Conservation (phyloP, 164 flowering plant species). For the Protea cynaroides region DNA sequence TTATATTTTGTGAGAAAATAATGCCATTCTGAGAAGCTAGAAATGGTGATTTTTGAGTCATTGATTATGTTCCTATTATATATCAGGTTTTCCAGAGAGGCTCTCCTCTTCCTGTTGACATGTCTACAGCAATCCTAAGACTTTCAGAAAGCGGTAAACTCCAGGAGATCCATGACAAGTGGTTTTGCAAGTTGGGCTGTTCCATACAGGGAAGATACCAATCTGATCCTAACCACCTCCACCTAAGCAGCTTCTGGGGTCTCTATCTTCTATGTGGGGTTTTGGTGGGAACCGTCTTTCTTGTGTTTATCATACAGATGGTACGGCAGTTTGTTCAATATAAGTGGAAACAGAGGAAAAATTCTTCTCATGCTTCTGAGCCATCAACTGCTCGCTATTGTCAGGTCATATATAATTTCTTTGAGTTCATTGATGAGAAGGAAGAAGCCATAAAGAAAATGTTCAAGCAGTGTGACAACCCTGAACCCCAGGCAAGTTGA, state of each 20-base stretch:
- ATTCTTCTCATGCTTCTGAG: slow-evolving; percentile 16
- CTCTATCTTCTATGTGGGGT: slow-evolving; percentile 53
- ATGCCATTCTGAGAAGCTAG: too few relatives aligned
- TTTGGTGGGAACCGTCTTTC: slow-evolving; percentile 31
- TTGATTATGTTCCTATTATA: background rate
- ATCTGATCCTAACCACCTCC: slow-evolving; percentile 45
- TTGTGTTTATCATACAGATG: slow-evolving; percentile 35
- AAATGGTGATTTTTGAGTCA: too few relatives aligned
- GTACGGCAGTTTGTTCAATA: slow-evolving; percentile 42
- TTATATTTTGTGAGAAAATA: too few relatives aligned
- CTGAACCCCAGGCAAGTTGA: slow-evolving; percentile 16
- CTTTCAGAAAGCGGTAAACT: slow-evolving; percentile 60
- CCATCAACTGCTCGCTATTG: slow-evolving; percentile 25
- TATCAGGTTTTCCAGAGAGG: slow-evolving; percentile 57
- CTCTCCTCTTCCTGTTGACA: slow-evolving; percentile 61
- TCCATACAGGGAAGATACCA: slow-evolving; percentile 12
- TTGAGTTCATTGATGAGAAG: slow-evolving; percentile 64
- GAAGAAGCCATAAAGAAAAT: slow-evolving; percentile 62
- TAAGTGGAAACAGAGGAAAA: slow-evolving; percentile 26
- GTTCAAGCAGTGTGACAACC: slow-evolving; percentile 28
- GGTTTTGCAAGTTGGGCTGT: slow-evolving; percentile 55
- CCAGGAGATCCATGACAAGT: slow-evolving; percentile 37
- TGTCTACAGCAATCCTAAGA: slow-evolving; percentile 59
- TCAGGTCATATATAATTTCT: slow-evolving; percentile 34
- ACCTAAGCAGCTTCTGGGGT: slow-evolving; percentile 62